phyloP scores from a whole-genome alignment of 495 filamentous ascomycete genomes.

The Poronia punctata region DNA sequence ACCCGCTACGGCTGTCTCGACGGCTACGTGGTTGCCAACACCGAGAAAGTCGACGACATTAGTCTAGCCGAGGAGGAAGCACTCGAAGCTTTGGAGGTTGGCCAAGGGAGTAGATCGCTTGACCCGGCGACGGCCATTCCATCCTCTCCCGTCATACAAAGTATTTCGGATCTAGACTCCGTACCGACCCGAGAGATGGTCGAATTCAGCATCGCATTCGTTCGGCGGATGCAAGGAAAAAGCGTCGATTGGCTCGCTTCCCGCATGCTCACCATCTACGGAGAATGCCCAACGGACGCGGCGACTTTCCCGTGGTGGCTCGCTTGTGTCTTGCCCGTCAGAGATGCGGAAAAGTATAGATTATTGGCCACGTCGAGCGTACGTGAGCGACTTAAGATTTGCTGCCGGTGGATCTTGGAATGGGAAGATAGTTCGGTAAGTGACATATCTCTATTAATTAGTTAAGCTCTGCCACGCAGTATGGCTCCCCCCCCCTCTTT shows the following conservation, averaged over 20 bases:
- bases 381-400: conserved; percentile 71
- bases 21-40: conserved; percentile 67
- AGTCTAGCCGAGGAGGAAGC: conserved; percentile 74
- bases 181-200: conserved; percentile 67
- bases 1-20: conserved; percentile 56
- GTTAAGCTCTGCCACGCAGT: conserved; percentile 1
- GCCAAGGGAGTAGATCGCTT: conserved; percentile 12
- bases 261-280: conserved; percentile 65
- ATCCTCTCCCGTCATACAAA: not conserved
- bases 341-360: conserved; percentile 70
- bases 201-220: conserved; percentile 55
- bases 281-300: conserved; percentile 66
- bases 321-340: conserved; percentile 69
- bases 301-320: conserved; percentile 87
- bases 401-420: conserved; percentile 64
- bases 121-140: conserved; percentile 7
- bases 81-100: conserved; percentile 57
- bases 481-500: not conserved
- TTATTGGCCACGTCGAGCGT: conserved; percentile 67
- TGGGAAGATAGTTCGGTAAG: conserved; percentile 69
- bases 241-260: conserved; percentile 68
- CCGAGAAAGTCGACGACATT: conserved; percentile 72
- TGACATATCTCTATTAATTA: conserved; percentile 29
- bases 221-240: conserved; percentile 54
- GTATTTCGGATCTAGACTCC: conserved; percentile 50